Evolutionary conservation across 306 rosid genomes (phyloP), one percentile per base, ranked within the genome.

Genomic region (Datisca glomerata): DNA sequence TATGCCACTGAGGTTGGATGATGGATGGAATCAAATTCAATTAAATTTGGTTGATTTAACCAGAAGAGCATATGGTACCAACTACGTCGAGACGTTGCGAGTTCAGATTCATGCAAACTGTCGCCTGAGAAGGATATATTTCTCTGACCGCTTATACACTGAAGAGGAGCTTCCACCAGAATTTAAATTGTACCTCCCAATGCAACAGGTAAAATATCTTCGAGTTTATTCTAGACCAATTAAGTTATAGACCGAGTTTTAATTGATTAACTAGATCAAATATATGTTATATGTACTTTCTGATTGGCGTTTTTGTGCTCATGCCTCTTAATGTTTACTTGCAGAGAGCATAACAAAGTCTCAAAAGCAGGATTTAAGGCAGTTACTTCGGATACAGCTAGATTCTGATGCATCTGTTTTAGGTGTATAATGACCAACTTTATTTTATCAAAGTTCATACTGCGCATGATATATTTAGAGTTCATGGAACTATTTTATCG

Each of bases 91-190:
- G 81, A 89, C 93, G 1, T 69, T 89, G 67, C 78, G 93, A 20
- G 98, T 84, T 61, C 98, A 84, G 80, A 86, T 84, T 48, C 98
- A 89, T 55, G 91, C 98, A 21, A 89, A 89, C 53, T 89, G 95
- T 56, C 81, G 92, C 27, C 61, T 84, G 75, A 75, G 98, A 64
- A 78, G 97, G 78, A 89, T 89, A 50, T 80, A 89, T 53, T 89
- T 89, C 60, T 71, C 95, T 1, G 95, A 89, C 47, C 93, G 93
- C 49, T 63, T 89, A 63, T 89, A 80, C 64, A 77, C 95, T 0
- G 98, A 84, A 59, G 98, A 89, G 71, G 98, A 89, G 67, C 93
- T 89, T 46, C 92, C 95, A 3, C 95, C 92, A 0, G 86, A 80
- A 61, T 89, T 89, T 67, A 89, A 80, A 62, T 45, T 89, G 58